These are phyloP conservation scores for Xenoacremonium recifei DNA, from an alignment of 2,329 filamentous ascomycete genomes.

Conservation along the genomic window DNA sequence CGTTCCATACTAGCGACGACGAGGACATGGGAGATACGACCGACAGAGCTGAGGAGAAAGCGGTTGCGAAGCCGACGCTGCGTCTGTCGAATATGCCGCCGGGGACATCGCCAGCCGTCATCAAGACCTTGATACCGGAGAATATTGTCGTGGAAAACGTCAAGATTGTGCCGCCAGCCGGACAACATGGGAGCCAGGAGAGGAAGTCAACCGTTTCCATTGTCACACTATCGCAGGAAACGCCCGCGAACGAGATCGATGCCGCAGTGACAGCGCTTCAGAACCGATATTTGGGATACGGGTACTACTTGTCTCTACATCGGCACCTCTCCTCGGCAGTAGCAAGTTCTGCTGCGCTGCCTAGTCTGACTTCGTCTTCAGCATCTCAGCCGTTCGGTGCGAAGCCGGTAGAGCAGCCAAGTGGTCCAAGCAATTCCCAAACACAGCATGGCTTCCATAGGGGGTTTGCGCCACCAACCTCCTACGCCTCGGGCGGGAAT, in stretches of 20 bases:
- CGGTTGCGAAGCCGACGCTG: slow-evolving; percentile 61
- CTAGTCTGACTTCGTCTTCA: slow-evolving; percentile 32
- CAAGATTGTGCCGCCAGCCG: slow-evolving; percentile 61
- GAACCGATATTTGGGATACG: slow-evolving; percentile 81
- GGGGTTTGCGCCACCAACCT: slow-evolving; percentile 75
- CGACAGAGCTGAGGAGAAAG: slow-evolving; percentile 53
- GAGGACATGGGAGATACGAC: slow-evolving; percentile 46
- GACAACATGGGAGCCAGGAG: slow-evolving; percentile 53
- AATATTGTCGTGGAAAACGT: slow-evolving; percentile 70
- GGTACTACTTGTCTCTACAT: slow-evolving; percentile 77
- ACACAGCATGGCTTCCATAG: slow-evolving; percentile 47
- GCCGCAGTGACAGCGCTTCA: slow-evolving; percentile 73
- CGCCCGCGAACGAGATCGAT: slow-evolving; percentile 80
- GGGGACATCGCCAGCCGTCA: slow-evolving; percentile 55
- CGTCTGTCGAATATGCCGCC: slow-evolving; percentile 61
- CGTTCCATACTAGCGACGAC: slow-evolving; percentile 68
- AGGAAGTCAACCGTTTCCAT: slow-evolving; percentile 75
- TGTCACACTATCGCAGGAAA: slow-evolving; percentile 77
- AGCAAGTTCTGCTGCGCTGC: slow-evolving; percentile 41
- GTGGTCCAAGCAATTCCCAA: slow-evolving; percentile 33
- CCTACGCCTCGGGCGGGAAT: slow-evolving; percentile 52
- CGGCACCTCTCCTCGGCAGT: slow-evolving; percentile 77
- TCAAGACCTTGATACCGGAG: slow-evolving; percentile 58
- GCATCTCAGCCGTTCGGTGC: slow-evolving; percentile 75
- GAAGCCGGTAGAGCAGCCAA: slow-evolving; percentile 54